phyloP scores from a whole-genome alignment of 495 filamentous ascomycete species.

The Xylona heveae region DNA sequence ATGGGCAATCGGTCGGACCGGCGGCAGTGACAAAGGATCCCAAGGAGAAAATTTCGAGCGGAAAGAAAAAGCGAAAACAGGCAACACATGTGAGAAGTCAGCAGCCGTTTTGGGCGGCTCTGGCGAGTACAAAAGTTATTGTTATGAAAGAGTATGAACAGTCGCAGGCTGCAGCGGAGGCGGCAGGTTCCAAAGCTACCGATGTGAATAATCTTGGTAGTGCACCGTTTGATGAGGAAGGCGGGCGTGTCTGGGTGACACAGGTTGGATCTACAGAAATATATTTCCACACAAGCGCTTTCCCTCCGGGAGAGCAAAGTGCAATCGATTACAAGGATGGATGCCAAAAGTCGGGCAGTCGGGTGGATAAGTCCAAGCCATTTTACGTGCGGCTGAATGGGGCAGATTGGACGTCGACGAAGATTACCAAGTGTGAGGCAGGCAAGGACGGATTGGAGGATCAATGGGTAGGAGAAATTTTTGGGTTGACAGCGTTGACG shows the following conservation, averaged over 20 bases:
- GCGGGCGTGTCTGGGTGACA: constrained; percentile 70
- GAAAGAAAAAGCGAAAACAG: constrained; percentile 74
- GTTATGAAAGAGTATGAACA: constrained; percentile 84
- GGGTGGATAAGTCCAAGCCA: constrained; percentile 45
- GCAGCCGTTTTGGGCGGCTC: constrained; percentile 85
- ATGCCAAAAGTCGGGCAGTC: constrained; percentile 6
- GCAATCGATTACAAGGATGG: not conserved
- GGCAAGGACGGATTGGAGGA: constrained; percentile 22
- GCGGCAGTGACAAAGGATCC: constrained; percentile 25
- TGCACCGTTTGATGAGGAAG: constrained; percentile 47
- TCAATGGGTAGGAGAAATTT: constrained; percentile 66
- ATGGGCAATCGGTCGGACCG: constrained; percentile 28
- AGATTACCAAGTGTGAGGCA: constrained; percentile 27
- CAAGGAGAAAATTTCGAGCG: constrained; percentile 32
- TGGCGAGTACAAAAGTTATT: constrained; percentile 85
- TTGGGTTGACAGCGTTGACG: constrained; percentile 65
- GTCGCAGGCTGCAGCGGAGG: constrained; percentile 55
- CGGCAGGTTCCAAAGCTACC: constrained; percentile 48
- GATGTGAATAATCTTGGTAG: constrained; percentile 64
- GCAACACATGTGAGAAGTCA: constrained; percentile 71
- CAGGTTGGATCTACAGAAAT: constrained; percentile 65
- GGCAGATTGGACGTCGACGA: constrained; percentile 68
- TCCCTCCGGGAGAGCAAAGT: constrained; percentile 14
- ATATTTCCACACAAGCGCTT: constrained; percentile 57
- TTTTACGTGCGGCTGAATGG: constrained; percentile 82